phyloP scores from a whole-genome alignment of 2,329 filamentous ascomycete species.

The Botrytis elliptica region DNA sequence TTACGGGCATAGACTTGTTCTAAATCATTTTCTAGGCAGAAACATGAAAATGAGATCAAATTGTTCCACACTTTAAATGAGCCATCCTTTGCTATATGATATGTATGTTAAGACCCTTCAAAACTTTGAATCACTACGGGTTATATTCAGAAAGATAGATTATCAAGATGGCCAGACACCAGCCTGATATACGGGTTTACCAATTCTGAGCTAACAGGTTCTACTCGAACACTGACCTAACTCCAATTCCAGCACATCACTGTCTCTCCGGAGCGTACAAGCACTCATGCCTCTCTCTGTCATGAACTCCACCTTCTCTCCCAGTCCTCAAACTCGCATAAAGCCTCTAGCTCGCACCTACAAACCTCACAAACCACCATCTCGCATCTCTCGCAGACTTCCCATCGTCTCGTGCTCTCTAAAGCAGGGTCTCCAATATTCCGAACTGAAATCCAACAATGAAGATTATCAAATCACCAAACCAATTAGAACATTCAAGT shows the following conservation, averaged over 20 bases:
- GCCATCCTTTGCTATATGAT: not conserved
- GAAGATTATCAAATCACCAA: no score
- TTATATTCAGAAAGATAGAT: not conserved
- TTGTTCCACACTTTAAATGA: not conserved
- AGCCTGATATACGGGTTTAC: not conserved
- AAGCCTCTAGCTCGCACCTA: not conserved
- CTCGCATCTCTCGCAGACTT: not conserved
- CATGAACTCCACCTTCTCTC: not conserved
- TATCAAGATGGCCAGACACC: not conserved
- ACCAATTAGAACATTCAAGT: no score
- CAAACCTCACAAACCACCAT: constrained; percentile 14
- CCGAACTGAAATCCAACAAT: no score
- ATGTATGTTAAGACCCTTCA: not conserved
- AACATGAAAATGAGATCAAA: not conserved
- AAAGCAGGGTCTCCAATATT: no score
- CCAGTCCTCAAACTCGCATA: not conserved
- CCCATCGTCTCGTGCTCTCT: not conserved
- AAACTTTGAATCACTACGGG: not conserved
- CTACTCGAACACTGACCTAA: not conserved
- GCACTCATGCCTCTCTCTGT: not conserved
- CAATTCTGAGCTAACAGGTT: not conserved
- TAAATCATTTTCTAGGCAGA: not conserved
- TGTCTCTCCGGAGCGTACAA: not conserved
- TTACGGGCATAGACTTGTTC: not conserved
- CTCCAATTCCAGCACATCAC: not conserved